These are phyloP conservation scores for Pulicaria dysenterica DNA, from an alignment of 129 eudicot species.

Conservation along the genomic window DNA sequence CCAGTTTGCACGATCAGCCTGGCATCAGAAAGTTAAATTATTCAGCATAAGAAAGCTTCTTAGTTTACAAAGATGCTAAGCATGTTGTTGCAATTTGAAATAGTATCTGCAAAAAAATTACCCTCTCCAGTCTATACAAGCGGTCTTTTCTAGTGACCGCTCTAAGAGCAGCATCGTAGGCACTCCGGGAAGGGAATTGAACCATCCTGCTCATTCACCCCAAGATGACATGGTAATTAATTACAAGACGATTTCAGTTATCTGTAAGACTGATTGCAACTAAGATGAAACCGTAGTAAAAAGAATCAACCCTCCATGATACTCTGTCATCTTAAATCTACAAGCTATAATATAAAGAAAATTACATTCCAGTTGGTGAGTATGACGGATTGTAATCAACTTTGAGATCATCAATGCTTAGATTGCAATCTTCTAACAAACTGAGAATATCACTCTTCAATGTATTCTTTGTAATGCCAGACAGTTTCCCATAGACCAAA, in stretches of 20 bases:
- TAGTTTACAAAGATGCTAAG: neutral
- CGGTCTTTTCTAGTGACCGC: conserved; percentile 45
- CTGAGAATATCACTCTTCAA: conserved; percentile 62
- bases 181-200: conserved; percentile 57
- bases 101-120: conserved; percentile 26
- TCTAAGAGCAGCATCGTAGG: conserved; percentile 52
- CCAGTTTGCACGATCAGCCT: conserved; percentile 64
- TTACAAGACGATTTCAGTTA: neutral
- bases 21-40: conserved; percentile 16
- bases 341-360: conserved; percentile 27
- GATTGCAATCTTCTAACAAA: conserved; percentile 56
- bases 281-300: neutral
- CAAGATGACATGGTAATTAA: conserved; percentile 12
- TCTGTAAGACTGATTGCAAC: conserved; percentile 1
- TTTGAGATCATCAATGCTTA: conserved; percentile 59
- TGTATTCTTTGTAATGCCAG: conserved; percentile 51
- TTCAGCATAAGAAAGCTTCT: conserved; percentile 2
- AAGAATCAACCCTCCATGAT: neutral
- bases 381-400: conserved; percentile 48
- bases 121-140: conserved; percentile 53
- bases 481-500: conserved; percentile 49
- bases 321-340: neutral
- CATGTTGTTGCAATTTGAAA: neutral
- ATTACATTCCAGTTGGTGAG: conserved; percentile 57
- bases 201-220: conserved; percentile 56